Percentiles rank a stretch among this genome's conserved stretches.
Conservation (phyloP, 2,329 filamentous ascomycete species). For the Fusarium pseudoanthophilum region DNA sequence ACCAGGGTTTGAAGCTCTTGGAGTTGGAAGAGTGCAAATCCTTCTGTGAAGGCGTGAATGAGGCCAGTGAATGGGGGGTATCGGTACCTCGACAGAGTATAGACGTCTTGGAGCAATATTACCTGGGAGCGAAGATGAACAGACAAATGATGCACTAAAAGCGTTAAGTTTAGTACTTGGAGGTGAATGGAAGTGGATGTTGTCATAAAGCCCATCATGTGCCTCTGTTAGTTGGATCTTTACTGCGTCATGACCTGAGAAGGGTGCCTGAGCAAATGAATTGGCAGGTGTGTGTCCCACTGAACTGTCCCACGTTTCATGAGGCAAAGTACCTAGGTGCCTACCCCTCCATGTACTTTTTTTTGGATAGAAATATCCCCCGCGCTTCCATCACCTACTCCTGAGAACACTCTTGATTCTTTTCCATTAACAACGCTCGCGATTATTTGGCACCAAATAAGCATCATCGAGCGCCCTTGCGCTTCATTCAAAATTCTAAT, state of each 20-base stretch:
- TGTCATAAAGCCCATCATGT: conserved; percentile 34
- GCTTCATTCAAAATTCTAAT: neutral
- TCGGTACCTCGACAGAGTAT: conserved; percentile 1
- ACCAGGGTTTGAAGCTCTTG: conserved; percentile 30
- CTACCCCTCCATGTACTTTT: conserved; percentile 28
- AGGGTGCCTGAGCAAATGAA: conserved; percentile 28
- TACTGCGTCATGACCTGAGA: conserved; percentile 36
- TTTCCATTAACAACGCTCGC: neutral
- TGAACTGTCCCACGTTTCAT: conserved; percentile 19
- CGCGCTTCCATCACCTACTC: conserved; percentile 6
- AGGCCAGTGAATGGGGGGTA: conserved; percentile 15
- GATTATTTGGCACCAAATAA: neutral
- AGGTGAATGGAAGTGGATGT: conserved; percentile 16
- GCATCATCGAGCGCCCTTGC: neutral
- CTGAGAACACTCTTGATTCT: conserved; percentile 4
- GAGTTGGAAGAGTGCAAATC: conserved; percentile 14
- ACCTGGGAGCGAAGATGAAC: neutral
- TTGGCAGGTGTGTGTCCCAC: neutral
- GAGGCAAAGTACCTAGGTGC: neutral
- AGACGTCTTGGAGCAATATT: neutral
- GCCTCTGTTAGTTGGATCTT: conserved; percentile 26
- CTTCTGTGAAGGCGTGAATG: conserved; percentile 28
- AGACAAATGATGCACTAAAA: neutral
- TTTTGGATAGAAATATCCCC: conserved; percentile 1
- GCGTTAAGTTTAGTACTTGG: conserved; percentile 1